phyloP scores from a whole-genome alignment of 768 basidiomycete species.

The Trichaptum fuscoviolaceum region DNA sequence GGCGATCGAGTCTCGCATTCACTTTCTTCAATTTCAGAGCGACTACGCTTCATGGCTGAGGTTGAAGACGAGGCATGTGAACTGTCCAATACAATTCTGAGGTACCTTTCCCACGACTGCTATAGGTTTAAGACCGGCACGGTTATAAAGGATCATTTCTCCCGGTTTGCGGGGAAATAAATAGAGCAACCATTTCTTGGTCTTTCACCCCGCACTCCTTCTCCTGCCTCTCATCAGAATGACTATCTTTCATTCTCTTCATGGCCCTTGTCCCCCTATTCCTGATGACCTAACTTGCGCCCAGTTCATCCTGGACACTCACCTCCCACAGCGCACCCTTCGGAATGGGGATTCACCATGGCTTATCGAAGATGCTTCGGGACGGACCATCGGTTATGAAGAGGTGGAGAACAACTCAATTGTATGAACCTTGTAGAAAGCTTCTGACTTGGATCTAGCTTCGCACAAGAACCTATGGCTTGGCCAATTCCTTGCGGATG shows the following conservation, averaged over 20 bases:
- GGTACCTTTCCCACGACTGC: not conserved
- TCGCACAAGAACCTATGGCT: constrained; percentile 40
- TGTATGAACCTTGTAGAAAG: not conserved
- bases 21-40: not conserved
- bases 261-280: constrained; percentile 34
- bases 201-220: not conserved
- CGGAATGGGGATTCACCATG: constrained; percentile 44
- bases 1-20: not conserved
- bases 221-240: constrained; percentile 9
- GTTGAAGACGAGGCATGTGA: not conserved
- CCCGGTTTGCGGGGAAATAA: not conserved
- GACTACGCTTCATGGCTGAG: not conserved
- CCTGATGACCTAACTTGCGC: constrained; percentile 62
- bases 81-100: not conserved
- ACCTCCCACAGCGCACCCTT: constrained; percentile 36
- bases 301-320: constrained; percentile 55
- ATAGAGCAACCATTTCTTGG: not conserved
- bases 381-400: constrained; percentile 35
- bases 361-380: constrained; percentile 55
- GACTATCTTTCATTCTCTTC: constrained; percentile 19
- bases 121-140: not conserved
- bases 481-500: constrained; percentile 49
- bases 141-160: not conserved
- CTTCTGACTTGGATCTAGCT: constrained; percentile 25
- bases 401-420: constrained; percentile 33